These are phyloP conservation scores for Fusarium sp. DNA, from an alignment of 2,329 filamentous ascomycete genomes.

Conservation along the genomic window DNA sequence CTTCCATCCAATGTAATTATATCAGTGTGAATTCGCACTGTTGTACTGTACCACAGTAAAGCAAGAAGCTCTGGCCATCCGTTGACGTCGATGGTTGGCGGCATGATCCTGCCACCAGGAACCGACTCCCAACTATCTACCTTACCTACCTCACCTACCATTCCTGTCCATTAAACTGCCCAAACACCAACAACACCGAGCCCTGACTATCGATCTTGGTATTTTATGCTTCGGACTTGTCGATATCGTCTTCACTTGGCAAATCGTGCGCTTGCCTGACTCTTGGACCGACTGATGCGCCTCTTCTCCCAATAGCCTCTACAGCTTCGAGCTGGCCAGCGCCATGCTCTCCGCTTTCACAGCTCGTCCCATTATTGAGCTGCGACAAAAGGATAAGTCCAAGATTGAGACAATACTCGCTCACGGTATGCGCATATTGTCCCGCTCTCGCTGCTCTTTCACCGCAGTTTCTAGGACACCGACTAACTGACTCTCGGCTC, in stretches of 20 bases:
- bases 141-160: not conserved
- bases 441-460: not conserved
- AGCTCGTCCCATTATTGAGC: slow-evolving; percentile 95
- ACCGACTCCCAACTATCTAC: slow-evolving; percentile 22
- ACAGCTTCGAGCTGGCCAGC: slow-evolving; percentile 57
- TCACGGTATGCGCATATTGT: slow-evolving; percentile 70
- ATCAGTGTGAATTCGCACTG: slow-evolving; percentile 36
- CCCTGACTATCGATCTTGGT: not conserved
- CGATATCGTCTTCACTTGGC: not conserved
- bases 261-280: not conserved
- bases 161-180: slow-evolving; percentile 5
- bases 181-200: slow-evolving; percentile 9
- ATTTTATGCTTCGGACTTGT: not conserved
- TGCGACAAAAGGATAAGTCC: slow-evolving; percentile 93
- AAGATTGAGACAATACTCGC: slow-evolving; percentile 96
- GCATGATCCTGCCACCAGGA: slow-evolving; percentile 30
- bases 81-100: slow-evolving; percentile 48
- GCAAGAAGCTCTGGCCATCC: slow-evolving; percentile 44
- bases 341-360: slow-evolving; percentile 98
- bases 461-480: not conserved
- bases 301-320: slow-evolving; percentile 44
- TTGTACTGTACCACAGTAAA: slow-evolving; percentile 34
- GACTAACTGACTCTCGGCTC: slow-evolving; percentile 18
- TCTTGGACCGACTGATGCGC: slow-evolving; percentile 47
- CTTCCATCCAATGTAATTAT: not conserved